A percentile compares a stretch with the other conserved stretches of the same genome.
Evolutionary conservation across 2,329 filamentous ascomycete genomes (phyloP).

Genomic region (Pseudocercospora pini-densiflorae): DNA sequence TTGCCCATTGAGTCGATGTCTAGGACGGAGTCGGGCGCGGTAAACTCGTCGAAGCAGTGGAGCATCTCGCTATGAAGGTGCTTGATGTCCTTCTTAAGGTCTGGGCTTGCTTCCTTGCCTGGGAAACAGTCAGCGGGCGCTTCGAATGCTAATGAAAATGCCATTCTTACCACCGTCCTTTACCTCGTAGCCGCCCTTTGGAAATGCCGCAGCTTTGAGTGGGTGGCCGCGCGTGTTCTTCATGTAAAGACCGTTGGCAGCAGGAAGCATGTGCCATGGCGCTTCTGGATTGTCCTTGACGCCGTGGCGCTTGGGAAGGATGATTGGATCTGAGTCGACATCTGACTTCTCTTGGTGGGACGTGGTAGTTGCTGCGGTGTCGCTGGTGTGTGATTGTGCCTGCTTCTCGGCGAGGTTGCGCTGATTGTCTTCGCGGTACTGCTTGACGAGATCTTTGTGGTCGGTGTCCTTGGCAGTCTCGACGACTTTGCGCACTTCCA

Average conservation of each 20-base stretch:
- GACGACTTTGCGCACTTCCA: not conserved
- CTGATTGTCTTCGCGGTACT: not conserved
- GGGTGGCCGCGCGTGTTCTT: constrained; percentile 36
- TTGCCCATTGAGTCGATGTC: constrained; percentile 41
- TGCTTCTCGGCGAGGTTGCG: not conserved
- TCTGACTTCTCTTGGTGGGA: not conserved
- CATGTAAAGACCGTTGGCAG: constrained; percentile 38
- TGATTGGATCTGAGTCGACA: not conserved
- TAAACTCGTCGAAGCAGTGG: constrained; percentile 34
- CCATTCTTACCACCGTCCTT: constrained; percentile 27
- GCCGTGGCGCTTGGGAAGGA: constrained; percentile 33
- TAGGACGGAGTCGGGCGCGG: constrained; percentile 33
- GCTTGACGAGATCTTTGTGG: constrained; percentile 10
- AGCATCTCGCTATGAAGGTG: constrained; percentile 33
- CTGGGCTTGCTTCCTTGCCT: constrained; percentile 28
- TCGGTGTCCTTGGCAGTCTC: not conserved
- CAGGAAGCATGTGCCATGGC: constrained; percentile 39
- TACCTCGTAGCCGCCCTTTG: constrained; percentile 34
- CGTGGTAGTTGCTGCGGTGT: not conserved
- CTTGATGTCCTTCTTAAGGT: constrained; percentile 30
- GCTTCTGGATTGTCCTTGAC: constrained; percentile 33
- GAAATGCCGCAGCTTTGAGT: constrained; percentile 33
- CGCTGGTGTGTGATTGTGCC: not conserved
- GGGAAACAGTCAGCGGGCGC: constrained; percentile 5
- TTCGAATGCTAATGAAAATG: not conserved